phyloP scores from a whole-genome alignment of 352 stramenopile species.

The Pythium volutum region DNA sequence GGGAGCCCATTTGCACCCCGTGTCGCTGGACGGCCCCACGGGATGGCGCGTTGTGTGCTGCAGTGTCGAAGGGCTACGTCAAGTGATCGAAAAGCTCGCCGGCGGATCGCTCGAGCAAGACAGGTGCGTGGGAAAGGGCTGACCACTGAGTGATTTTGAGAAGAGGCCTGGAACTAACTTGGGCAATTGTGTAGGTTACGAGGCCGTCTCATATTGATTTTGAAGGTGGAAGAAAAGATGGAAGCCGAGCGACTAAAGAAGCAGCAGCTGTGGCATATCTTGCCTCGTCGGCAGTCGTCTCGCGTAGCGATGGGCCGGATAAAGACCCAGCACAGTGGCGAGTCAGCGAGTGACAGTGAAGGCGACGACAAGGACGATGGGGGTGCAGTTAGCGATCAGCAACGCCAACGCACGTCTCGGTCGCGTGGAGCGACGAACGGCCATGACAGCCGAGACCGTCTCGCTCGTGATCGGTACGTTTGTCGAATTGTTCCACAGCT shows the following conservation, averaged over 20 bases:
- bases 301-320: slow-evolving; percentile 80
- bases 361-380: slow-evolving; percentile 5
- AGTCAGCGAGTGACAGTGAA: slow-evolving; percentile 52
- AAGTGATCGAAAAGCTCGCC: slow-evolving; percentile 45
- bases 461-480: slow-evolving; percentile 59
- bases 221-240: slow-evolving; percentile 75
- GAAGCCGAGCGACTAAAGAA: slow-evolving; percentile 63
- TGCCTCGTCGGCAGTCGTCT: slow-evolving; percentile 80
- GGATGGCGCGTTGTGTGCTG: slow-evolving; percentile 73
- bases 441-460: slow-evolving; percentile 37
- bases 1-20: slow-evolving; percentile 29
- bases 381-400: not conserved
- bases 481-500: too few species aligned
- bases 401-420: not conserved
- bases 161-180: not conserved
- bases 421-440: slow-evolving; percentile 13
- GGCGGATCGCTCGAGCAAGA: slow-evolving; percentile 79
- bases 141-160: not conserved
- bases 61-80: slow-evolving; percentile 56
- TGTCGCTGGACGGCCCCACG: slow-evolving; percentile 46
- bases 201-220: slow-evolving; percentile 69
- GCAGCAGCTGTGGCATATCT: slow-evolving; percentile 62
- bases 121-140: slow-evolving; percentile 23
- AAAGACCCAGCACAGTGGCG: slow-evolving; percentile 50
- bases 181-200: slow-evolving; percentile 34